phyloP scores from a whole-genome alignment of 192 early-diverging fungal species.

The Coemansia aciculifera region DNA sequence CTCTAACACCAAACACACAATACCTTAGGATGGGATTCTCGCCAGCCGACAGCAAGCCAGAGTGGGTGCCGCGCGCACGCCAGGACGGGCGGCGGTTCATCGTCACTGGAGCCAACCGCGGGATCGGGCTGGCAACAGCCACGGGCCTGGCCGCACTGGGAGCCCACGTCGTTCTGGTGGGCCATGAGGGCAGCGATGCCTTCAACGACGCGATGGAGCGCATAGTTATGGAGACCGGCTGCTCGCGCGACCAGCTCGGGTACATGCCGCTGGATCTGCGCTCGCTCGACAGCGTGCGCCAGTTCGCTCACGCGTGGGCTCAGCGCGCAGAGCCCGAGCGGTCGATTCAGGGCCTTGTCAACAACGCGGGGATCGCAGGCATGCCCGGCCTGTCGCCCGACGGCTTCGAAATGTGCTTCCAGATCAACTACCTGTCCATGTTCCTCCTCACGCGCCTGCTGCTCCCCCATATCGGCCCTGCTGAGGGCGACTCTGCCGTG shows the following conservation, averaged over 20 bases:
- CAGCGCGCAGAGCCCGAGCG: conserved; percentile 17
- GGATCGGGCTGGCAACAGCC: conserved; percentile 48
- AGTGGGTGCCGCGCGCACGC: conserved; percentile 42
- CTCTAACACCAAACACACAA: not conserved
- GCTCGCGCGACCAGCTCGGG: conserved; percentile 29
- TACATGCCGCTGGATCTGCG: conserved; percentile 53
- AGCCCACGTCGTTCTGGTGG: conserved; percentile 42
- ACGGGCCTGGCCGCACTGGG: conserved; percentile 44
- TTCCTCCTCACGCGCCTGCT: conserved; percentile 49
- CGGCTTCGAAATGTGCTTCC: conserved; percentile 54
- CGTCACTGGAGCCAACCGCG: conserved; percentile 52
- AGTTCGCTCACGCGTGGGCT: conserved; percentile 23
- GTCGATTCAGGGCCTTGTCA: conserved; percentile 32
- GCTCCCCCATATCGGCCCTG: conserved; percentile 23
- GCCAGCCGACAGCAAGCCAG: conserved; percentile 21
- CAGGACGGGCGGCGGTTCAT: conserved; percentile 44
- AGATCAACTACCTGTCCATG: conserved; percentile 54
- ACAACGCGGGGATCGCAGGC: conserved; percentile 52
- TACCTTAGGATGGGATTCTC: conserved; percentile 41
- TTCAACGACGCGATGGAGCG: conserved; percentile 45
- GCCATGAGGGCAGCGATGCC: conserved; percentile 39
- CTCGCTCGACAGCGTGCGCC: conserved; percentile 43
- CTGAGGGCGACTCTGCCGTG: not conserved
- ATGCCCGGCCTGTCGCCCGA: conserved; percentile 47
- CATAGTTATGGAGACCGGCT: conserved; percentile 43